phyloP scores from a whole-genome alignment of 768 basidiomycete genomes.

The Tricholoma furcatifolium region DNA sequence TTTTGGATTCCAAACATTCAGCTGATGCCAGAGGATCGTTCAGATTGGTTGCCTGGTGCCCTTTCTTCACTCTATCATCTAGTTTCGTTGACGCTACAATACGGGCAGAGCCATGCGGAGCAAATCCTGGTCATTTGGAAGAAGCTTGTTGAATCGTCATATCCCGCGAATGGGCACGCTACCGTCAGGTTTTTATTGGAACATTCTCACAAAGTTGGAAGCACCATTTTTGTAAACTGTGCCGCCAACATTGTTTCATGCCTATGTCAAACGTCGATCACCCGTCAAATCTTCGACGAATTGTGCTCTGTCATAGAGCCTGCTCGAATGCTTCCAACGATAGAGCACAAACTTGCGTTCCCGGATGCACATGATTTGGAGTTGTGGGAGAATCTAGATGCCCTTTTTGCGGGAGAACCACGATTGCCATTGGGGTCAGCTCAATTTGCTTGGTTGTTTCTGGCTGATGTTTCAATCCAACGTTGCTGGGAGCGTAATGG shows the following conservation, averaged over 20 bases:
- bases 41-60: conserved; percentile 56
- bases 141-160: conserved; percentile 69
- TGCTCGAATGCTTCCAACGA: conserved; percentile 75
- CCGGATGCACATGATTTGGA: conserved; percentile 69
- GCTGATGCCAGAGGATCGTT: conserved; percentile 60
- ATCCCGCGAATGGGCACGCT: conserved; percentile 74
- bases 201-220: conserved; percentile 84
- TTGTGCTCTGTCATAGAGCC: conserved; percentile 86
- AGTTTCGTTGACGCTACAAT: conserved; percentile 78
- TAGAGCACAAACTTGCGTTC: conserved; percentile 66
- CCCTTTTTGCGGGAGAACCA: conserved; percentile 71
- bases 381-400: conserved; percentile 78
- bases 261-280: conserved; percentile 74
- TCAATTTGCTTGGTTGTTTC: conserved; percentile 85
- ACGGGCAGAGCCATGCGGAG: conserved; percentile 70
- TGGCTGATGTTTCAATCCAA: conserved; percentile 74
- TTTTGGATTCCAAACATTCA: conserved; percentile 82
- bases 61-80: conserved; percentile 73
- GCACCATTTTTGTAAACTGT: conserved; percentile 71
- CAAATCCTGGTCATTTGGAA: conserved; percentile 81
- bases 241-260: conserved; percentile 82
- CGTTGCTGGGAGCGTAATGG: conserved; percentile 72
- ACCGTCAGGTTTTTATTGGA: conserved; percentile 82
- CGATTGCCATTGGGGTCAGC: conserved; percentile 73
- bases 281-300: conserved; percentile 74